A percentile compares a stretch with the other conserved stretches of the same genome.
phyloP scores from a whole-genome alignment of 1,284 basidiomycete species.

The Farysia itapuensis region DNA sequence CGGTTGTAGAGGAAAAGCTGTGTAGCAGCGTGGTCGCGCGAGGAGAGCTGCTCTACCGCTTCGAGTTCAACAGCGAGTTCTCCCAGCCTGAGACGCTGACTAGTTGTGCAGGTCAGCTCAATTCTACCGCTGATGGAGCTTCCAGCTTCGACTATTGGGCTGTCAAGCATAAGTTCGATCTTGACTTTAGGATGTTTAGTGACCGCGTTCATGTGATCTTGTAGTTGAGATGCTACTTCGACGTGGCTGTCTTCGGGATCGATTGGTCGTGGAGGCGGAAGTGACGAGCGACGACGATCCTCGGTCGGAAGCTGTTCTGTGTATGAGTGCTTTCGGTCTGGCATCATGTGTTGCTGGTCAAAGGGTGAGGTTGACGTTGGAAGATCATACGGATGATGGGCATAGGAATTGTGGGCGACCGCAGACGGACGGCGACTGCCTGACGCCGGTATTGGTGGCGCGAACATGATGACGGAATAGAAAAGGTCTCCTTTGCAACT shows the following conservation, averaged over 20 bases:
- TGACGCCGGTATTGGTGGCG: constrained; percentile 19
- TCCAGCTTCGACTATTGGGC: constrained; percentile 46
- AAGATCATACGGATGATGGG: constrained; percentile 12
- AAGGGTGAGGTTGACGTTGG: constrained; percentile 8
- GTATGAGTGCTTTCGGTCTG: too few species aligned
- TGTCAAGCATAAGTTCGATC: constrained; percentile 38
- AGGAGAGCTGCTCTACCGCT: constrained; percentile 46
- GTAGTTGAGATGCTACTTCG: too few species aligned
- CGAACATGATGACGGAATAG: constrained; percentile 46
- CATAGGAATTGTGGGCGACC: constrained; percentile 9
- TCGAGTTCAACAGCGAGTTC: constrained; percentile 54
- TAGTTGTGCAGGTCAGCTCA: constrained; percentile 49
- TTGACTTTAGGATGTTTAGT: constrained; percentile 53
- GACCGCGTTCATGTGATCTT: constrained; percentile 47
- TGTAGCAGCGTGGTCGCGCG: constrained; percentile 49
- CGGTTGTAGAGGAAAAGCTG: constrained; percentile 53
- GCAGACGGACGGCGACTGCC: constrained; percentile 29
- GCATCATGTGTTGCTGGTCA: not conserved
- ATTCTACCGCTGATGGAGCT: constrained; percentile 44
- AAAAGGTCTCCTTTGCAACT: too few species aligned
- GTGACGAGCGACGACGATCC: too few species aligned
- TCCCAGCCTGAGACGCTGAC: constrained; percentile 46
- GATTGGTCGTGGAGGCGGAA: too few species aligned
- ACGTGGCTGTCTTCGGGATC: too few species aligned
- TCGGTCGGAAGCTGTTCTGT: too few species aligned